Evolutionary conservation across 2,329 filamentous ascomycete genomes (phyloP).

Genomic region (Exophiala aquamarina): DNA sequence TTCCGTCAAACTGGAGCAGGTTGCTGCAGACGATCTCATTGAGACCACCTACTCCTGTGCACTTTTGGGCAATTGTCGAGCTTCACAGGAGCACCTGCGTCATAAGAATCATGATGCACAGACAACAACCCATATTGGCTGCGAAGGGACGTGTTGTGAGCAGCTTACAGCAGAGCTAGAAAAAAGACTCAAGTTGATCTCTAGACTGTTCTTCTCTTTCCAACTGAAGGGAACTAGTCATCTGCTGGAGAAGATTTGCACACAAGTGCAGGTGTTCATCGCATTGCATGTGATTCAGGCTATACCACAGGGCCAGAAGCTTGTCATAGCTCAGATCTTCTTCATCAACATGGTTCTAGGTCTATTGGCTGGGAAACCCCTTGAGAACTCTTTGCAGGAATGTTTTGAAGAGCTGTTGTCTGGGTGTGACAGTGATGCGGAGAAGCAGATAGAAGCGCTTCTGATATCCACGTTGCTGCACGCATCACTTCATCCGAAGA

Average conservation of each 20-base stretch:
- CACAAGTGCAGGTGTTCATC: constrained; percentile 5
- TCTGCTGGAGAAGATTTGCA: constrained; percentile 6
- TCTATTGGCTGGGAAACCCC: not conserved
- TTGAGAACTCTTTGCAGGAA: not conserved
- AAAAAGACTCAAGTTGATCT: constrained; percentile 4
- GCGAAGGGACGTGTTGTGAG: too few species aligned
- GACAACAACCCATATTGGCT: too few species aligned
- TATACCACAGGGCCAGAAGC: constrained; percentile 3
- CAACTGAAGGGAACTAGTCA: not conserved
- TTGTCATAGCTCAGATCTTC: constrained; percentile 13
- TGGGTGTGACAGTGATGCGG: too few species aligned
- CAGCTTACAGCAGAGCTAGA: not conserved
- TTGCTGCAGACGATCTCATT: too few species aligned
- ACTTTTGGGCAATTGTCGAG: too few species aligned
- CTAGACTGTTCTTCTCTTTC: not conserved
- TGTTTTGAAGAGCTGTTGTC: constrained; percentile 8
- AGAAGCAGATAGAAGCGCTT: too few species aligned
- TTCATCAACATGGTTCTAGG: constrained; percentile 5
- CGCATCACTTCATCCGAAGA: too few species aligned
- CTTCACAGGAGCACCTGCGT: too few species aligned
- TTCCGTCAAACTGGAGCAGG: too few species aligned
- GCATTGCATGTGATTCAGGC: constrained; percentile 5
- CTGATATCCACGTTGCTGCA: constrained; percentile 1
- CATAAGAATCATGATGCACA: too few species aligned
- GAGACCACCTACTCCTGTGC: too few species aligned